Percentiles rank a stretch among this genome's conserved stretches.
Evolutionary conservation across 148 eudicot genomes (phyloP).

Genomic region (Amaranthus hypochondriacus): DNA sequence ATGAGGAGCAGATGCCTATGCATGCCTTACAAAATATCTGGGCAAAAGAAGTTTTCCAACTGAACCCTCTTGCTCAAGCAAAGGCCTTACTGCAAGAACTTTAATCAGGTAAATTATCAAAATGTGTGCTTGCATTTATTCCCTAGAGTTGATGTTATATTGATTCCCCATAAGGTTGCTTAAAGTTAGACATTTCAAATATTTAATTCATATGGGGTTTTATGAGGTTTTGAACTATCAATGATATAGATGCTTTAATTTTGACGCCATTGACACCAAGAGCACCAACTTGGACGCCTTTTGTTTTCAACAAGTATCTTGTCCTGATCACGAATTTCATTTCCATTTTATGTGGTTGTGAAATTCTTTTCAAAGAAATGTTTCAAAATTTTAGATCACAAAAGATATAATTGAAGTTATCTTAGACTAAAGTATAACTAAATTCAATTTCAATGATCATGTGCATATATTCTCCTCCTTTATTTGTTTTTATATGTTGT

Average conservation of each 20-base stretch:
- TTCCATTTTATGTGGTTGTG: too few relatives aligned
- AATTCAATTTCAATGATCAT: too few relatives aligned
- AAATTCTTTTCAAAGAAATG: too few relatives aligned
- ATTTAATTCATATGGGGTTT: neutral
- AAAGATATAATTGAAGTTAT: too few relatives aligned
- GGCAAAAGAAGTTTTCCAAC: slow-evolving; percentile 50
- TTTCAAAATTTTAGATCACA: too few relatives aligned
- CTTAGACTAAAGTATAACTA: too few relatives aligned
- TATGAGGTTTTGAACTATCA: neutral
- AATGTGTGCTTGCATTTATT: neutral
- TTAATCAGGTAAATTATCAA: slow-evolving; percentile 22
- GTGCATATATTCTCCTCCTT: too few relatives aligned
- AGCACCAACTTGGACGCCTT: neutral
- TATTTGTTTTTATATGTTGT: too few relatives aligned
- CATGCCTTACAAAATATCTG: slow-evolving; percentile 59
- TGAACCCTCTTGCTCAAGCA: slow-evolving; percentile 55
- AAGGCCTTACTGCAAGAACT: slow-evolving; percentile 47
- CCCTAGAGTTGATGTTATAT: neutral
- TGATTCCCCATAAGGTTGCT: neutral
- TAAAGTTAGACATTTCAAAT: neutral
- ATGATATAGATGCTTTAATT: neutral
- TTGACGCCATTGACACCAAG: neutral
- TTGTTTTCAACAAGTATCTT: neutral
- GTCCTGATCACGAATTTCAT: too few relatives aligned
- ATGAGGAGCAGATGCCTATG: slow-evolving; percentile 47